These are phyloP conservation scores for Blastobotrys ciferrii DNA, from an alignment of 1,139 yeast species.

Conservation along the genomic window DNA sequence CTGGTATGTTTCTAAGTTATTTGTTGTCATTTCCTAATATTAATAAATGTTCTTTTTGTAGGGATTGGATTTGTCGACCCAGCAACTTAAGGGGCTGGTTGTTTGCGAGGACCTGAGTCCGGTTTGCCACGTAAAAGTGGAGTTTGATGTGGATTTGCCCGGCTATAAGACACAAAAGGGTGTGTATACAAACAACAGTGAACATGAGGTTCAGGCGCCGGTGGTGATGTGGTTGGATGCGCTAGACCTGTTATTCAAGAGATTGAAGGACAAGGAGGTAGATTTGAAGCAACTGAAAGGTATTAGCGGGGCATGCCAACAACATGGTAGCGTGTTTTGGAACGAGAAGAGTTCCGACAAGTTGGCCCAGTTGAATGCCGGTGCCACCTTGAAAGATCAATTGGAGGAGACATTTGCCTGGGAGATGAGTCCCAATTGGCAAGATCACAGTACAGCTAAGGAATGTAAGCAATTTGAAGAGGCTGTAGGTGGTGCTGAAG, in stretches of 20 bases:
- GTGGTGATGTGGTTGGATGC: slow-evolving; percentile 90
- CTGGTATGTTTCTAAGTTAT: slow-evolving; percentile 12
- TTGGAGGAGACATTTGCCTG: slow-evolving; percentile 52
- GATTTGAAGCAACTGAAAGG: slow-evolving; percentile 64
- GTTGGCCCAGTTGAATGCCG: slow-evolving; percentile 33
- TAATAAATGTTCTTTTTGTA: slow-evolving; percentile 10
- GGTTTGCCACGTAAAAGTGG: slow-evolving; percentile 59
- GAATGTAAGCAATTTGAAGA: slow-evolving; percentile 66
- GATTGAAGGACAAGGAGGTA: slow-evolving; percentile 50
- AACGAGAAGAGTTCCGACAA: slow-evolving; percentile 46
- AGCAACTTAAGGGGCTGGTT: slow-evolving; percentile 76
- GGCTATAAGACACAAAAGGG: slow-evolving; percentile 68
- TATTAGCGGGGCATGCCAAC: slow-evolving; percentile 86
- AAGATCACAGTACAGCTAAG: slow-evolving; percentile 79
- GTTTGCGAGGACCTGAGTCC: slow-evolving; percentile 55
- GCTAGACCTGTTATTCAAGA: slow-evolving; percentile 58
- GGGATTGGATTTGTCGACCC: slow-evolving; percentile 89
- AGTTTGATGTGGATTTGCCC: slow-evolving; percentile 65
- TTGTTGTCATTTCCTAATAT: background rate
- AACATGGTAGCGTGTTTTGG: slow-evolving; percentile 90
- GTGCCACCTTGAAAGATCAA: slow-evolving; percentile 21
- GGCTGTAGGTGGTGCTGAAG: slow-evolving; percentile 60
- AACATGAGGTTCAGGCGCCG: slow-evolving; percentile 54
- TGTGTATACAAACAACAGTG: slow-evolving; percentile 50
- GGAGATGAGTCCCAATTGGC: slow-evolving; percentile 85